Percentiles rank a stretch among this genome's conserved stretches.
Evolutionary conservation across 73 alveolate genomes (phyloP).

Genomic region (Paramecium sonneborni): DNA sequence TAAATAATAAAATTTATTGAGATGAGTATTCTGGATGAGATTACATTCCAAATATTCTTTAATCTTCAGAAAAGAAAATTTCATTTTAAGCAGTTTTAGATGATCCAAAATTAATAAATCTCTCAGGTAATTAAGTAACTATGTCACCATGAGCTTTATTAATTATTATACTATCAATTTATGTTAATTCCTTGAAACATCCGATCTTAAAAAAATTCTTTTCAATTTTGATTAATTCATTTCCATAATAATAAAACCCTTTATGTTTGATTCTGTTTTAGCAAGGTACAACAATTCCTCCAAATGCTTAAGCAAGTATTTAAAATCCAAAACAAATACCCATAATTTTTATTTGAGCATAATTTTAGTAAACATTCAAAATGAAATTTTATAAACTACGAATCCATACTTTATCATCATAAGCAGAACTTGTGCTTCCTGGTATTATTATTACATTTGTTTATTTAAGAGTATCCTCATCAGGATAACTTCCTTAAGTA

Average conservation of each 20-base stretch:
- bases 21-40: slow-evolving; percentile 44
- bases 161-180: not conserved
- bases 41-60: slow-evolving; percentile 44
- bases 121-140: not conserved
- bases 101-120: slow-evolving; percentile 25
- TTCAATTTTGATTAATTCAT: not conserved
- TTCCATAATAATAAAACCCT: not conserved
- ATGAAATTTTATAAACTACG: not conserved
- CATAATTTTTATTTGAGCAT: not conserved
- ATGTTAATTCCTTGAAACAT: not conserved
- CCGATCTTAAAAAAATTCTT: not conserved
- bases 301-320: not conserved
- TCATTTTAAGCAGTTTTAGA: slow-evolving; percentile 27
- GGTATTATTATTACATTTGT: not conserved
- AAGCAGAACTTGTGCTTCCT: slow-evolving; percentile 32
- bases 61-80: not conserved
- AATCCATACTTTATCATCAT: slow-evolving; percentile 26
- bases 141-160: slow-evolving; percentile 36
- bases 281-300: not conserved
- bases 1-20: not conserved
- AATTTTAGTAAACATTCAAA: not conserved
- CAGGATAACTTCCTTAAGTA: slow-evolving; percentile 2
- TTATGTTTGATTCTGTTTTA: not conserved
- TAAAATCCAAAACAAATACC: slow-evolving; percentile 39
- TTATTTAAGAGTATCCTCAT: not conserved